Evolutionary conservation across 139 green algal species (phyloP).

Genomic region (Tetradesmus obliquus): DNA sequence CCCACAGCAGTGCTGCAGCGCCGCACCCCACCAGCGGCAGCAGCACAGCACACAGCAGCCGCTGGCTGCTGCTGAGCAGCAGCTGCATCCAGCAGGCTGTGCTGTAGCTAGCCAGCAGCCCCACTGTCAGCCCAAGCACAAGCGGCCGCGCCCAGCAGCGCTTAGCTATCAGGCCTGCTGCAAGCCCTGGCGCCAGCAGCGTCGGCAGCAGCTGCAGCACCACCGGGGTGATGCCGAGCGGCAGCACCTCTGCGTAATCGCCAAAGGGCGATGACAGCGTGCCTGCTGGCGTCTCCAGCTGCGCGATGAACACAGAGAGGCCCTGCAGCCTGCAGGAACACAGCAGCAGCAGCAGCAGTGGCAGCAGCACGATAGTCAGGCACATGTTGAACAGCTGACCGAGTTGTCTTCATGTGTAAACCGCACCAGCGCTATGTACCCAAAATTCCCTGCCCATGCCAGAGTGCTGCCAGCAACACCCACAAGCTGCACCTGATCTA

Average conservation of each 20-base stretch:
- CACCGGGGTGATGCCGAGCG: neutral
- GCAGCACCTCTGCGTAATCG: neutral
- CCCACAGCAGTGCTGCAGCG: neutral
- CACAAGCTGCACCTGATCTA: neutral
- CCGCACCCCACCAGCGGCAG: neutral
- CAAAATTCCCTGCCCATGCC: neutral
- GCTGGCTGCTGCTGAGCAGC: conserved; percentile 8
- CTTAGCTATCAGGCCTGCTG: neutral
- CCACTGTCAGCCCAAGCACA: neutral
- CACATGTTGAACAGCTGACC: neutral
- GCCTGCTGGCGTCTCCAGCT: conserved; percentile 78
- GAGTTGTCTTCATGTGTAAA: neutral
- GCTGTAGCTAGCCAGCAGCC: neutral
- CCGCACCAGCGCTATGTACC: neutral
- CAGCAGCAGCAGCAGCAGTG: neutral
- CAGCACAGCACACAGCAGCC: neutral
- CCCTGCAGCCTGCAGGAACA: conserved; percentile 75
- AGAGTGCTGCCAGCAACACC: neutral
- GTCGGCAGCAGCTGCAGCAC: conserved; percentile 30
- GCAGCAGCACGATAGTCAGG: neutral
- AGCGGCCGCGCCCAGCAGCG: neutral
- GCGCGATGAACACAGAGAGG: conserved; percentile 82
- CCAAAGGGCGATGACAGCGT: conserved; percentile 57
- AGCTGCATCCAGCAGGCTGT: neutral
- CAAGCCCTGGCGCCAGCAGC: neutral